phyloP scores from a whole-genome alignment of 192 early-diverging fungal species.

The Lobosporangium transversale region DNA sequence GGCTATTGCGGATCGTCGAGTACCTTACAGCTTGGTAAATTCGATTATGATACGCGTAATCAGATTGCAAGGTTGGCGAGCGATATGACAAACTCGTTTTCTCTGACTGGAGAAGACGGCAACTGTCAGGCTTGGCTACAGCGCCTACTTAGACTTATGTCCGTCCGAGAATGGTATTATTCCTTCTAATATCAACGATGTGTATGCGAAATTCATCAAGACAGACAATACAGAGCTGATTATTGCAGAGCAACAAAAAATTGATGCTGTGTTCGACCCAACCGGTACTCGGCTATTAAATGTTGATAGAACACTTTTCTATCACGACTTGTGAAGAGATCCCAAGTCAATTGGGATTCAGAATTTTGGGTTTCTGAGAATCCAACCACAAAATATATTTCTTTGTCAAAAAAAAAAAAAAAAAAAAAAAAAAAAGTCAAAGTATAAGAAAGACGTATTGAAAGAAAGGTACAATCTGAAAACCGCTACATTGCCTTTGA shows the following conservation, averaged over 20 bases:
- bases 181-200: background rate
- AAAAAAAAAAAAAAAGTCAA: too few species aligned
- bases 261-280: background rate
- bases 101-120: slow-evolving; percentile 8
- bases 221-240: slow-evolving; percentile 2
- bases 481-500: too few species aligned
- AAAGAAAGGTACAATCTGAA: too few species aligned
- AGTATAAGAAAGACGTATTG: too few species aligned
- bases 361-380: too few species aligned
- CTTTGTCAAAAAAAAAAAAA: too few species aligned
- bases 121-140: slow-evolving; percentile 11
- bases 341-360: too few species aligned
- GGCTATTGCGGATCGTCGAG: background rate
- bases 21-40: slow-evolving; percentile 8
- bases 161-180: slow-evolving; percentile 9
- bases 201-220: background rate
- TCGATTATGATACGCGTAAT: background rate
- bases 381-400: too few species aligned
- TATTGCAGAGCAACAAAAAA: background rate
- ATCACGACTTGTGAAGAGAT: background rate
- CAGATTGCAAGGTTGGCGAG: slow-evolving; percentile 7
- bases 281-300: background rate
- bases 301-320: slow-evolving; percentile 2
- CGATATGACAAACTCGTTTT: background rate
- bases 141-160: slow-evolving; percentile 3